Percentiles rank a stretch among this genome's conserved stretches.
Evolutionary conservation across 2,329 filamentous ascomycete species (phyloP).

Genomic region (Beauveria varroae): DNA sequence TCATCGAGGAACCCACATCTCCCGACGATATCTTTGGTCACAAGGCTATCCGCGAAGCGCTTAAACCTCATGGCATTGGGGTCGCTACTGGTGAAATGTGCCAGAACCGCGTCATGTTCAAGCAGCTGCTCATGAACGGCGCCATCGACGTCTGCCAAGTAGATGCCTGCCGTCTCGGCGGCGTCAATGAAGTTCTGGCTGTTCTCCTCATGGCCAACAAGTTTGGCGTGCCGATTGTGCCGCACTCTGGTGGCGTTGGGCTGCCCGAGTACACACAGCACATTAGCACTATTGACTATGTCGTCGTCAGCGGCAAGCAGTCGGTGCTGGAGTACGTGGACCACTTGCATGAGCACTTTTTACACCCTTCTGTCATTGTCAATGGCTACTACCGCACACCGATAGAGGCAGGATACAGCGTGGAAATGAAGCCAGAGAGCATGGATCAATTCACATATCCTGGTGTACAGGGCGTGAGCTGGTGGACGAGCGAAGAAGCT

Average conservation of each 20-base stretch:
- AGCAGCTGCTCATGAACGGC: slow-evolving; percentile 73
- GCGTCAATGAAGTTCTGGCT: slow-evolving; percentile 88
- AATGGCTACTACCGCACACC: slow-evolving; percentile 87
- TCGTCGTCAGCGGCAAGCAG: slow-evolving; percentile 73
- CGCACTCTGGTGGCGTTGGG: slow-evolving; percentile 83
- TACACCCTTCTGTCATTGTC: slow-evolving; percentile 71
- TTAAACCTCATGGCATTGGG: slow-evolving; percentile 66
- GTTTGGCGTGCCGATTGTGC: slow-evolving; percentile 73
- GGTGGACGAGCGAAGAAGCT: slow-evolving; percentile 81
- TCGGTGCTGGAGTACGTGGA: slow-evolving; percentile 87
- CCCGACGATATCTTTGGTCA: slow-evolving; percentile 87
- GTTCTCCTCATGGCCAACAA: slow-evolving; percentile 80
- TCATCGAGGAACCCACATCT: slow-evolving; percentile 89
- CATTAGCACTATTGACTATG: slow-evolving; percentile 86
- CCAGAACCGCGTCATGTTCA: slow-evolving; percentile 91
- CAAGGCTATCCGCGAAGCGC: slow-evolving; percentile 73
- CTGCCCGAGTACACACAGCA: slow-evolving; percentile 93
- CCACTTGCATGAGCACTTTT: slow-evolving; percentile 88
- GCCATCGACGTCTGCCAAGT: slow-evolving; percentile 86
- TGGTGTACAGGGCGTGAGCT: slow-evolving; percentile 69
- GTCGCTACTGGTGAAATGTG: slow-evolving; percentile 94
- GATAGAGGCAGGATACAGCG: slow-evolving; percentile 74
- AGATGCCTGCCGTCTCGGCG: slow-evolving; percentile 82
- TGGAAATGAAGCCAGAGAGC: slow-evolving; percentile 86
- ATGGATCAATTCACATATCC: slow-evolving; percentile 77